A percentile compares a stretch with the other conserved stretches of the same genome.
Conservation (phyloP, 2,329 filamentous ascomycete genomes). For the Fusarium sp. region DNA sequence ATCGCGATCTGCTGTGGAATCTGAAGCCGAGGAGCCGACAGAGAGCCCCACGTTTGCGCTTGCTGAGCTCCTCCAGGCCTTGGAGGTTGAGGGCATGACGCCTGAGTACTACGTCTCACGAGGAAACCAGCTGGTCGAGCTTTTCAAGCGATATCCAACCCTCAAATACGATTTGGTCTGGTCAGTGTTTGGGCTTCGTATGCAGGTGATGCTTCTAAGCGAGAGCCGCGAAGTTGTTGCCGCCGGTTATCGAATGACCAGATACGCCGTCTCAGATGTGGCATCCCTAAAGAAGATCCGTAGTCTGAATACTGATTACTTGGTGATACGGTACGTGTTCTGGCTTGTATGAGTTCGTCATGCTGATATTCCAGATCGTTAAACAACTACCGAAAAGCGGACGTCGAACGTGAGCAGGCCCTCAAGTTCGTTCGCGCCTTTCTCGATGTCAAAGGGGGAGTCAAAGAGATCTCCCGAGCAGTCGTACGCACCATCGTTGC, state of each 20-base stretch:
- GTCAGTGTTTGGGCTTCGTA: conserved; percentile 91
- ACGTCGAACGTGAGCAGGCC: conserved; percentile 95
- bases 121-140: conserved; percentile 90
- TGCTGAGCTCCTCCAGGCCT: conserved; percentile 86
- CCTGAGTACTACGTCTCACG: conserved; percentile 95
- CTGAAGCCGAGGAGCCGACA: conserved; percentile 71
- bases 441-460: conserved; percentile 91
- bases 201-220: conserved; percentile 95
- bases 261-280: conserved; percentile 93
- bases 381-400: conserved; percentile 96
- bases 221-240: conserved; percentile 96
- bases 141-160: conserved; percentile 93
- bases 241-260: conserved; percentile 89
- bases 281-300: conserved; percentile 90
- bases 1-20: conserved; percentile 64
- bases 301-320: conserved; percentile 86
- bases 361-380: conserved; percentile 66
- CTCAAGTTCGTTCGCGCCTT: conserved; percentile 96
- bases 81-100: conserved; percentile 87
- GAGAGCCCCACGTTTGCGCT: conserved; percentile 94
- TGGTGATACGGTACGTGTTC: conserved; percentile 74
- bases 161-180: conserved; percentile 97
- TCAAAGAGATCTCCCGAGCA: conserved; percentile 84
- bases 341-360: neutral
- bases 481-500: conserved; percentile 91